Evolutionary conservation across 2,329 filamentous ascomycete species (phyloP), one percentile per base, ranked within the genome.

Genomic region (Uncinocarpus reesii): DNA sequence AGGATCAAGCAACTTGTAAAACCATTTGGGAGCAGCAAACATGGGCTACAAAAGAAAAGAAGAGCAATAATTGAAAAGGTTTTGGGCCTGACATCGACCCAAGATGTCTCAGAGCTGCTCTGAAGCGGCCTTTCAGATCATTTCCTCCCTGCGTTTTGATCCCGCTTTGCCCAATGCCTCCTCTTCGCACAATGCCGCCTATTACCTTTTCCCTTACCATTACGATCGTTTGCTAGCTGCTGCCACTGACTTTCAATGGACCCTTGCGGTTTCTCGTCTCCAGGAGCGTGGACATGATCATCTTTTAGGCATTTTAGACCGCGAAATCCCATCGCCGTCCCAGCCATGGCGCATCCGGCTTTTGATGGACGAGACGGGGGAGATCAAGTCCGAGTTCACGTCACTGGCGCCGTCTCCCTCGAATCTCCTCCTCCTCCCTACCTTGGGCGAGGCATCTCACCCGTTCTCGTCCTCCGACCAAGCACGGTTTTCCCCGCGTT

Each of bases 171-270:
- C 69, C 65, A 6, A 44, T 8, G 6, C n/a, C 1, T 15, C 23
- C 2, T 10, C 38, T 4, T 15, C 23, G 56, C 31, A 52, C 53
- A 62, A 61, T 5, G 84, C 79, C 7, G 77, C 81, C 0, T 81
- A 86, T 56, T 93, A 93, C 64, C 86, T 93, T 74, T 75, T 92
- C 13, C 73, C 80, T 50, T 81, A 82, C 56, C 88, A 95, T 63
- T 78, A 80, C 38, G 83, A 89, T 61, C 82, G 88, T 46, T 76
- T 95, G 61, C 71, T 87, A n/a, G 75, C 71, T 58, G 71, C 75
- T 36, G 71, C 74, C 20, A 60, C 68, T 52, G 66, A 73, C 55
- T 74, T 77, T 56, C 60, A 68, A 36, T 77, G 74, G 68, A 23
- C 52, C 4, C 44, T 56, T n/a, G 65, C 66, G 13, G 38, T 60